Conservation (phyloP, 495 filamentous ascomycete genomes). For the Mytilinidion resinicola region DNA sequence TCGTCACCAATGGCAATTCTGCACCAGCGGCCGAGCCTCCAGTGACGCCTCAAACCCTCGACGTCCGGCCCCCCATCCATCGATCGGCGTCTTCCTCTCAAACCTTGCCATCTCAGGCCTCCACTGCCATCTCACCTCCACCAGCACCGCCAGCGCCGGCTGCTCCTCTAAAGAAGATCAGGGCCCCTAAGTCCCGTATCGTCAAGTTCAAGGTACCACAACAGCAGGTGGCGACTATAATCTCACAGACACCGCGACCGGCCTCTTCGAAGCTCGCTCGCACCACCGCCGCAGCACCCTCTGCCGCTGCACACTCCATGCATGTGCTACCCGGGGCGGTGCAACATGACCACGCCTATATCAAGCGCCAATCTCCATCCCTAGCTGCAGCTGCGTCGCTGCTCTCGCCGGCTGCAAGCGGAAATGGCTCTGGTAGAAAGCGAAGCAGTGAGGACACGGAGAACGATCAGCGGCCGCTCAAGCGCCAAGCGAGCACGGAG, state of each 20-base stretch:
- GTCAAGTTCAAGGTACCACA: not conserved
- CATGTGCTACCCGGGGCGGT: too few species aligned
- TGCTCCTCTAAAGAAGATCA: too few species aligned
- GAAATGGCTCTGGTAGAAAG: too few species aligned
- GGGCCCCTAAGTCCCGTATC: not conserved
- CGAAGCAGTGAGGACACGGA: too few species aligned
- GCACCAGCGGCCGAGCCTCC: too few species aligned
- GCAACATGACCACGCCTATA: too few species aligned
- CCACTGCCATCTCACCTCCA: not conserved
- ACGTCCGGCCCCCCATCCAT: not conserved
- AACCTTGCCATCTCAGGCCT: not conserved
- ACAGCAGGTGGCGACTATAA: not conserved
- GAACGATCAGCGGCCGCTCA: not conserved
- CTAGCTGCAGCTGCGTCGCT: not conserved
- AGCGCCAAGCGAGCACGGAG: not conserved
- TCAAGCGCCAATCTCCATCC: not conserved
- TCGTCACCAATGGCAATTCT: too few species aligned
- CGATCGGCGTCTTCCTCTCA: not conserved
- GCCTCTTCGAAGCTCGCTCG: too few species aligned
- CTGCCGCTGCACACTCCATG: too few species aligned
- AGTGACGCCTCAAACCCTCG: not conserved
- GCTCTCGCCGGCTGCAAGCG: too few species aligned
- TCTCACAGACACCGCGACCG: too few species aligned
- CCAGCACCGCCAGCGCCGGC: not conserved
- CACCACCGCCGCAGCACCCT: too few species aligned